A percentile compares a stretch with the other conserved stretches of the same genome.
Evolutionary conservation across 345 rosid genomes (phyloP).

Genomic region (Raphanus raphanistrum): DNA sequence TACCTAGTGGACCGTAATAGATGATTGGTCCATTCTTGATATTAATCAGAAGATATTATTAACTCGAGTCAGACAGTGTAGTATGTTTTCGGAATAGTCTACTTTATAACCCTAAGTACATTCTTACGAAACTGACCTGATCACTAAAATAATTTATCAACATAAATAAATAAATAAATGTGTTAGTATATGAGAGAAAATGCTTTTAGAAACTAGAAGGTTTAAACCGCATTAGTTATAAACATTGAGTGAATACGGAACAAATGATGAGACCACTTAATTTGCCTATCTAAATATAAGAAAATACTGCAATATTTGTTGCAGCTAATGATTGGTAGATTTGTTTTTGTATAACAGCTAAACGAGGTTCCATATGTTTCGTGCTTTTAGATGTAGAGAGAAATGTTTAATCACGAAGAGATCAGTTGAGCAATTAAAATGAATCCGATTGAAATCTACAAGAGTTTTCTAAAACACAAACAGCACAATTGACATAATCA

Average conservation of each 20-base stretch:
- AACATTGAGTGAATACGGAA: not conserved
- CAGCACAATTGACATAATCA: not conserved
- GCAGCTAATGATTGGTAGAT: not conserved
- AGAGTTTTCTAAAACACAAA: constrained; percentile 1
- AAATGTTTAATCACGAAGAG: not conserved
- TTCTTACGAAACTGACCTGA: no score
- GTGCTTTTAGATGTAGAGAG: not conserved
- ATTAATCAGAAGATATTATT: no score
- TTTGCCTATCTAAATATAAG: not conserved
- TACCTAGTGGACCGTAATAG: no score
- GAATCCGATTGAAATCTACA: constrained; percentile 14
- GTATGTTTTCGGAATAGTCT: no score
- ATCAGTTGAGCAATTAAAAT: not conserved
- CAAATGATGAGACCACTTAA: not conserved
- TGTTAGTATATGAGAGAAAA: not conserved
- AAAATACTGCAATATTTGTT: not conserved
- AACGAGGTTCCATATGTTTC: not conserved
- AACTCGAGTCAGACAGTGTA: no score
- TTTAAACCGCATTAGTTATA: not conserved
- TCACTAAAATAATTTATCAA: no score
- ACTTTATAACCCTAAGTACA: no score
- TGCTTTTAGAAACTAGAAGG: not conserved
- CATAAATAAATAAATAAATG: not conserved
- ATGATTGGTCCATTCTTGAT: no score
- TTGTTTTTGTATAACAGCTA: not conserved